These are phyloP conservation scores for Trichoderma pleuroti DNA, from an alignment of 2,329 filamentous ascomycete species.

Conservation along the genomic window DNA sequence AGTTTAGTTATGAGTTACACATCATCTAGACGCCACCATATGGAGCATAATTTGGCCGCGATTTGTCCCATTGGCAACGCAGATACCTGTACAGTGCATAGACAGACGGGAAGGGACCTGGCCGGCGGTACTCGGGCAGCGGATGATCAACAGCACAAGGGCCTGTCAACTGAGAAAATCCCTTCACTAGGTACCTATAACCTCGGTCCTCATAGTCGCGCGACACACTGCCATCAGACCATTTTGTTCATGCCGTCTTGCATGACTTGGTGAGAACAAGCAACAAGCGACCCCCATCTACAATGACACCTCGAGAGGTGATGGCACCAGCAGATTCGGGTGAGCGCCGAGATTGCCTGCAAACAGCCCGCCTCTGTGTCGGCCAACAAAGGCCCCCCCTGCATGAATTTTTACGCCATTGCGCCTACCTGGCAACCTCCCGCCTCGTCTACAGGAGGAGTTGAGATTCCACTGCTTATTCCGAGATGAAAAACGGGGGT, in stretches of 20 bases:
- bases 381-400: neutral
- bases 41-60: neutral
- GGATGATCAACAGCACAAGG: neutral
- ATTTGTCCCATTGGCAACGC: neutral
- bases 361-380: neutral
- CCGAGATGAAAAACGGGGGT: neutral
- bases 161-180: neutral
- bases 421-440: neutral
- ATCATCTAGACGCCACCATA: conserved; percentile 2
- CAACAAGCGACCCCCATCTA: neutral
- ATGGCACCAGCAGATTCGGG: neutral
- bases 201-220: neutral
- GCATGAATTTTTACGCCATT: neutral
- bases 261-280: neutral
- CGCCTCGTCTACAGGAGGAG: neutral
- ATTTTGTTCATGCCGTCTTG: neutral
- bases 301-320: neutral
- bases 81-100: neutral
- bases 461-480: neutral
- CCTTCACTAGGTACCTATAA: neutral
- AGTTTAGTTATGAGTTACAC: neutral
- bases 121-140: neutral
- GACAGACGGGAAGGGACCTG: neutral
- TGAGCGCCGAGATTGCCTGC: neutral
- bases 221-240: neutral